Conservation (phyloP, 139 green algal species). For the Closterium sp. region DNA sequence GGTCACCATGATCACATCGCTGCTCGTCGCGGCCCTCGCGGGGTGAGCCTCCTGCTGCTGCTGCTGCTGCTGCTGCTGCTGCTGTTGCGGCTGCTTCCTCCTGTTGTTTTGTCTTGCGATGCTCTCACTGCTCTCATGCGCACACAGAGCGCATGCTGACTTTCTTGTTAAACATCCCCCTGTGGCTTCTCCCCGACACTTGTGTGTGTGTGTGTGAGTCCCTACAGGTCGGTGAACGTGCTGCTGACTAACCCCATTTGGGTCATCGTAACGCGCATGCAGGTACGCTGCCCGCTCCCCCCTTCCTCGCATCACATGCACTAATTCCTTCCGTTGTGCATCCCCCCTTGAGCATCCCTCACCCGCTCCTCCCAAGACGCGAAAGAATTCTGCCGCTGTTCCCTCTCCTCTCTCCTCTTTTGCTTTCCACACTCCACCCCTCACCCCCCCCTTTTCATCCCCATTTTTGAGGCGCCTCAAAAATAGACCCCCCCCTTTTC, state of each 20-base stretch:
- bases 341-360: no score
- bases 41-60: conserved; percentile 23
- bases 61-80: conserved; percentile 4
- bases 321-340: no score
- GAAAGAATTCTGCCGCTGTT: no score
- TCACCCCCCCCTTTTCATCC: no score
- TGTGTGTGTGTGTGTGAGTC: not conserved
- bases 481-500: no score
- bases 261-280: conserved; percentile 85
- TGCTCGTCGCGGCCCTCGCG: conserved; percentile 35
- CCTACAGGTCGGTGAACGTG: conserved; percentile 54
- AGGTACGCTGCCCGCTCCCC: conserved; percentile 44
- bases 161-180: no score
- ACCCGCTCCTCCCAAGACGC: no score
- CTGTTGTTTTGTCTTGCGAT: not conserved
- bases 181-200: not conserved
- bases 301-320: no score
- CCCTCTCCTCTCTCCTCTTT: no score
- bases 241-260: conserved; percentile 86
- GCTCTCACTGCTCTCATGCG: not conserved
- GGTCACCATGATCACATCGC: conserved; percentile 41
- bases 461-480: no score
- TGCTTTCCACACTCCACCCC: no score
- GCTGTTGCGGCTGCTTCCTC: not conserved
- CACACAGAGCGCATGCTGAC: not conserved